Evolutionary conservation across 352 stramenopile species (phyloP), one percentile per base, ranked within the genome.

Genomic region (Pythium grandisporangium): DNA sequence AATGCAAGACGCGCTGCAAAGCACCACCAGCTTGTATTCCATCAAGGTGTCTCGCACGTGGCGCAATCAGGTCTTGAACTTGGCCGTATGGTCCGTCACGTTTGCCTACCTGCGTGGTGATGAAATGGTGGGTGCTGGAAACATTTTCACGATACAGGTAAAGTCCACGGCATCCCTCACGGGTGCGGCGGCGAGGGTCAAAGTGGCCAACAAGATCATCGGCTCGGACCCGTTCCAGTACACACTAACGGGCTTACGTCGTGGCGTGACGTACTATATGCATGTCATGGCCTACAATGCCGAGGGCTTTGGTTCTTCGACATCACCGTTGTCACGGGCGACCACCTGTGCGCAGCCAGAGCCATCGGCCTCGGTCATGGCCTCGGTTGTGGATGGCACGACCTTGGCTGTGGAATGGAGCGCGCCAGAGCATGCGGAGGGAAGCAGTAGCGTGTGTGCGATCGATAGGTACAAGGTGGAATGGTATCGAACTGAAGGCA

Each of bases 101-200:
- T 97, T 98, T 42, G 95, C 91, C 0, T 91, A 97, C 36, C 57
- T 97, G 17, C 63, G 70, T 26, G 83, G 96, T 20, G 87, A 97
- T 58, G 82, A 96, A 46, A 70, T 93, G 44, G 79, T 96, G 21
- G 92, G 91, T 17, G 93, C 88, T 2, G 84, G 87, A 12, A 94
- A 98, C 51, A 85, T 94, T 24, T 82, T 88, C 37, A 66, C 74
- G 6, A 81, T 96, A 38, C 61, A 84, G 0, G 55, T 85, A 1
- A 48, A 70, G 13, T 60, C 84, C 39, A 16, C 45, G 6, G 62
- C 63, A 0, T 22, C 63, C 2, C 57, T 97, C 0, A 72, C 51
- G 5, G 92, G 88, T 8, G 71, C 78, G 0, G 78, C 63, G 3
- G 70, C 69, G 7, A 47, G 50, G 2, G 70, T 96, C 2, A 46